phyloP scores from a whole-genome alignment of 495 filamentous ascomycete genomes.

The Penicillium paradoxum region DNA sequence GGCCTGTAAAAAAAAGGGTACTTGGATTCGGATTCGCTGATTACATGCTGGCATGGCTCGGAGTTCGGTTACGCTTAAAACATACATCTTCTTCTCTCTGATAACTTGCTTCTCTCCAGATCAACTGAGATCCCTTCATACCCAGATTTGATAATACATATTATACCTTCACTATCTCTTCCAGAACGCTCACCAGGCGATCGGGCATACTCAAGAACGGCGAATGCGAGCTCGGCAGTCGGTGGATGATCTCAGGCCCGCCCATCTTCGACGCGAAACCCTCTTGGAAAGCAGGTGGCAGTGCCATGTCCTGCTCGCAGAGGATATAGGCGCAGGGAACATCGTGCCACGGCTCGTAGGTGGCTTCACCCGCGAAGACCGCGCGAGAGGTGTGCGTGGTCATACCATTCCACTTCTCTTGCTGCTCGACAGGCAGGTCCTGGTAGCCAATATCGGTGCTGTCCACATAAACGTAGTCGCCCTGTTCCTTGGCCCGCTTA shows the following conservation, averaged over 20 bases:
- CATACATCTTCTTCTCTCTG: slow-evolving; percentile 1
- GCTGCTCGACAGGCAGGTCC: slow-evolving; percentile 20
- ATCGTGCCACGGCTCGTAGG: slow-evolving; percentile 21
- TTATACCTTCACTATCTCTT: background rate
- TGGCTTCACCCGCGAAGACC: slow-evolving; percentile 20
- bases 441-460: slow-evolving; percentile 15
- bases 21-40: slow-evolving; percentile 2
- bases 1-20: slow-evolving; percentile 28
- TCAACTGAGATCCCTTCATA: slow-evolving; percentile 1
- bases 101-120: background rate
- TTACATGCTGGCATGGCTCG: slow-evolving; percentile 30
- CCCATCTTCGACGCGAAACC: slow-evolving; percentile 21
- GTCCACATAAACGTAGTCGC: slow-evolving; percentile 20
- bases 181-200: slow-evolving; percentile 8
- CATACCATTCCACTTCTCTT: slow-evolving; percentile 12
- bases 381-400: slow-evolving; percentile 18
- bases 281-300: slow-evolving; percentile 30
- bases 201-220: slow-evolving; percentile 29
- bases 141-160: background rate
- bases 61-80: slow-evolving; percentile 18
- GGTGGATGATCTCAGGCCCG: slow-evolving; percentile 18
- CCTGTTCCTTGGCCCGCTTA: slow-evolving; percentile 9
- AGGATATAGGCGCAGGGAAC: slow-evolving; percentile 30
- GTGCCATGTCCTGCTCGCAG: slow-evolving; percentile 26
- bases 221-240: slow-evolving; percentile 23